Evolutionary conservation across 495 filamentous ascomycete genomes (phyloP).

Genomic region (Xylaria acuta): DNA sequence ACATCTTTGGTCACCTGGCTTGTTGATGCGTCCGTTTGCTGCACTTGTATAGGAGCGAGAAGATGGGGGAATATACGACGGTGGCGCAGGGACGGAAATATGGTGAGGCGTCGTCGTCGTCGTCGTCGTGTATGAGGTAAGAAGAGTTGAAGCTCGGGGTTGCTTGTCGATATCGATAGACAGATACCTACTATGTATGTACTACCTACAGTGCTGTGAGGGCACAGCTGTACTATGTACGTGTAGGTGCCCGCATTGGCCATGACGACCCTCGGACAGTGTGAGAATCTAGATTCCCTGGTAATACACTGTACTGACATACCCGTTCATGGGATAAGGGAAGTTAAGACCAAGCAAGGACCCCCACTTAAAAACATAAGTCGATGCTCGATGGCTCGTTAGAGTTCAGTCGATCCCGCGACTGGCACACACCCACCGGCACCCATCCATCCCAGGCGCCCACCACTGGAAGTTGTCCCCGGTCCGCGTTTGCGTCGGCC

Average conservation of each 20-base stretch:
- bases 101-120: neutral
- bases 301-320: neutral
- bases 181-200: neutral
- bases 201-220: neutral
- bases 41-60: neutral
- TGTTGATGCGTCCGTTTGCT: constrained; percentile 6
- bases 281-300: neutral
- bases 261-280: constrained; percentile 16
- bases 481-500: neutral
- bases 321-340: neutral
- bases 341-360: too few relatives aligned
- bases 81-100: neutral
- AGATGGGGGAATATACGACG: neutral
- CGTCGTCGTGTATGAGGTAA: neutral
- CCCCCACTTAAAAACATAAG: constrained; percentile 26
- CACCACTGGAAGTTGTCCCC: constrained; percentile 8
- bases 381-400: constrained; percentile 18
- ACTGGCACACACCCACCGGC: constrained; percentile 13
- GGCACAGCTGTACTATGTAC: neutral
- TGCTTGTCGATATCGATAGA: constrained; percentile 9
- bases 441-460: constrained; percentile 1
- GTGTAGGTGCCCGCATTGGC: neutral
- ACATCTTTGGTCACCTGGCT: constrained; percentile 24
- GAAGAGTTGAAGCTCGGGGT: neutral
- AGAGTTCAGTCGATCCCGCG: constrained; percentile 26